Evolutionary conservation across 768 basidiomycete species (phyloP).

Genomic region (Thelephora aurantiotincta): DNA sequence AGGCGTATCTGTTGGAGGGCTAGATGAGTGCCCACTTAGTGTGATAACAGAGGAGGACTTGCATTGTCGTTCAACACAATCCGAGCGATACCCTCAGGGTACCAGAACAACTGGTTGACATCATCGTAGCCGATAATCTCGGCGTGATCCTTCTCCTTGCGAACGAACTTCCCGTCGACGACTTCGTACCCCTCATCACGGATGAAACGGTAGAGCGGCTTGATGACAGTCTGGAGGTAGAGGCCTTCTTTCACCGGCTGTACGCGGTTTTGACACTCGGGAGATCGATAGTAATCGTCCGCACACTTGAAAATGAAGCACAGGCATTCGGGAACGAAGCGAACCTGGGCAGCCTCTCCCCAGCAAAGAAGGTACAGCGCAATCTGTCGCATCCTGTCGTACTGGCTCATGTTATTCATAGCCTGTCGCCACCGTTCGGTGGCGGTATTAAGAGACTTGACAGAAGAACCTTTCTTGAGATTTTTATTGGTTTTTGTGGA

Average conservation of each 20-base stretch:
- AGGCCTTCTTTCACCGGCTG: conserved; percentile 92
- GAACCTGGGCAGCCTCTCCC: conserved; percentile 97
- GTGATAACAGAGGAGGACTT: conserved; percentile 1
- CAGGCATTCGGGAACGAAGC: conserved; percentile 91
- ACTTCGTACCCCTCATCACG: conserved; percentile 97
- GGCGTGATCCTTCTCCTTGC: conserved; percentile 86
- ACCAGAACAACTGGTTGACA: conserved; percentile 99
- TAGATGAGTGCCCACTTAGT: not conserved
- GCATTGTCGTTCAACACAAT: conserved; percentile 87
- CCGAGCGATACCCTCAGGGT: conserved; percentile 92
- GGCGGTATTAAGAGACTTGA: conserved; percentile 66
- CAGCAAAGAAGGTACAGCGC: conserved; percentile 92
- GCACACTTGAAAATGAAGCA: conserved; percentile 99
- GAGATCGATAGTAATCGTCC: conserved; percentile 96
- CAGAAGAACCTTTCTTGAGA: conserved; percentile 39
- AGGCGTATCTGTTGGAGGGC: conserved; percentile 51
- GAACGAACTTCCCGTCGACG: conserved; percentile 86
- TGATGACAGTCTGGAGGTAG: conserved; percentile 83
- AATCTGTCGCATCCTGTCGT: conserved; percentile 92
- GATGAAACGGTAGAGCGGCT: conserved; percentile 92
- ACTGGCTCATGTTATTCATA: conserved; percentile 98
- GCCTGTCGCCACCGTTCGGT: conserved; percentile 91
- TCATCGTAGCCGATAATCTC: conserved; percentile 97
- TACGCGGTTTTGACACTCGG: conserved; percentile 90
- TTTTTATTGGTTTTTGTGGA: conserved; percentile 38